A percentile compares a stretch with the other conserved stretches of the same genome.
Conservation (phyloP, 129 eudicot species). For the Ambrosia artemisiifolia region DNA sequence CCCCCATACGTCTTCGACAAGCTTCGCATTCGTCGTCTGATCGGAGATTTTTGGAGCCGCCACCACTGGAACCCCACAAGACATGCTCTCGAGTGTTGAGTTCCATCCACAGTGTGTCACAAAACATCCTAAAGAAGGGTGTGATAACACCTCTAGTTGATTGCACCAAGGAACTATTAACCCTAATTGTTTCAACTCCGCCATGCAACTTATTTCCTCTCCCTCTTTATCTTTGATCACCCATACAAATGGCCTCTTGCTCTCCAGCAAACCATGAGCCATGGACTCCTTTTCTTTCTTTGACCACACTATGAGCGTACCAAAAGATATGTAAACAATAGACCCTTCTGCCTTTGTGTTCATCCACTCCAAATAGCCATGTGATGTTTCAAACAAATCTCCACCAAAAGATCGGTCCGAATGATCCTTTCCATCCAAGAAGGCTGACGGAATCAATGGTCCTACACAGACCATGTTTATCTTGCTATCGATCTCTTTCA, state of each 20-base stretch:
- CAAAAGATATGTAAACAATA: slow-evolving; percentile 53
- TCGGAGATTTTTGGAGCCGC: slow-evolving; percentile 72
- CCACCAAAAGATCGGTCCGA: slow-evolving; percentile 46
- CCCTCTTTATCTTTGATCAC: slow-evolving; percentile 41
- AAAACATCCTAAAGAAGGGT: slow-evolving; percentile 51
- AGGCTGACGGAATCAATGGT: slow-evolving; percentile 60
- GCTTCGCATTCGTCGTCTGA: slow-evolving; percentile 56
- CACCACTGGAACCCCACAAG: slow-evolving; percentile 56
- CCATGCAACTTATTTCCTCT: not conserved
- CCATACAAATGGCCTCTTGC: slow-evolving; percentile 48
- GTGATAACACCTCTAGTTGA: slow-evolving; percentile 47
- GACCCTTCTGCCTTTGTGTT: slow-evolving; percentile 39
- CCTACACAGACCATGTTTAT: slow-evolving; percentile 29
- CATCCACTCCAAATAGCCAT: slow-evolving; percentile 36
- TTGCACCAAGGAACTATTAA: slow-evolving; percentile 44
- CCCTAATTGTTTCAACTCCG: slow-evolving; percentile 5
- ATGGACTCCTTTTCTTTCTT: slow-evolving; percentile 46
- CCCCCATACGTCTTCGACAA: slow-evolving; percentile 59
- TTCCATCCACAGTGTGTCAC: slow-evolving; percentile 76
- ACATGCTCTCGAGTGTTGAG: slow-evolving; percentile 49
- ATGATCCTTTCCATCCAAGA: slow-evolving; percentile 33
- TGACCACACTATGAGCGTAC: slow-evolving; percentile 44
- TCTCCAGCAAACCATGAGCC: slow-evolving; percentile 33
- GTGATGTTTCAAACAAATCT: slow-evolving; percentile 35
- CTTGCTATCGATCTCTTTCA: slow-evolving; percentile 16